phyloP scores from a whole-genome alignment of 192 early-diverging fungal species.

The Rhizophagus prolifer region DNA sequence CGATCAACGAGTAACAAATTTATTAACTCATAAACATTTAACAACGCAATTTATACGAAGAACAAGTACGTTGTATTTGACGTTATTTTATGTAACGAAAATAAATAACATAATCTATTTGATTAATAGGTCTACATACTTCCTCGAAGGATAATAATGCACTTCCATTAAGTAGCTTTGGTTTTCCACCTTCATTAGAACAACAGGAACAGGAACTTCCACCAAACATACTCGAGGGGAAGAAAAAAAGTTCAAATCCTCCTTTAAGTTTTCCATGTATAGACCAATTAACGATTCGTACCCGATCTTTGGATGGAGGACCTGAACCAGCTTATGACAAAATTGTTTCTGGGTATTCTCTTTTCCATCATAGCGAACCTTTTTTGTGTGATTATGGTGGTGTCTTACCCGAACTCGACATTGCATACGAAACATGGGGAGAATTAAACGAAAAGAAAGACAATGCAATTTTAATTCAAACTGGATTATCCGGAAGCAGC shows the following conservation, averaged over 20 bases:
- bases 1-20: neutral
- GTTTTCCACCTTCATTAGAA: neutral
- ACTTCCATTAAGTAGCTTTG: neutral
- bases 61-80: neutral
- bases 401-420: conserved; percentile 66
- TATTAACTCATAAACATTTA: neutral
- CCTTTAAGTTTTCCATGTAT: conserved; percentile 76
- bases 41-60: neutral
- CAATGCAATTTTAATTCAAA: conserved; percentile 93
- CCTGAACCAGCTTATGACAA: conserved; percentile 85
- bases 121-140: neutral
- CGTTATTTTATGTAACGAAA: neutral
- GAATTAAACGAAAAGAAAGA: conserved; percentile 69
- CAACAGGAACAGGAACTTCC: neutral
- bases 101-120: neutral
- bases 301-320: conserved; percentile 63
- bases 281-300: conserved; percentile 61
- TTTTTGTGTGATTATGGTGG: conserved; percentile 86
- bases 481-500: conserved; percentile 87
- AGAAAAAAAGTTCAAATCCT: conserved; percentile 50
- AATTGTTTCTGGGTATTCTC: conserved; percentile 71
- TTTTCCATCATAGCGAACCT: conserved; percentile 61
- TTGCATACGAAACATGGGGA: conserved; percentile 99
- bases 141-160: neutral
- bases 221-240: neutral